Base-by-base conservation (phyloP, 108 stramenopile genomes). In the Pseudonitzschia multistriata region DNA sequence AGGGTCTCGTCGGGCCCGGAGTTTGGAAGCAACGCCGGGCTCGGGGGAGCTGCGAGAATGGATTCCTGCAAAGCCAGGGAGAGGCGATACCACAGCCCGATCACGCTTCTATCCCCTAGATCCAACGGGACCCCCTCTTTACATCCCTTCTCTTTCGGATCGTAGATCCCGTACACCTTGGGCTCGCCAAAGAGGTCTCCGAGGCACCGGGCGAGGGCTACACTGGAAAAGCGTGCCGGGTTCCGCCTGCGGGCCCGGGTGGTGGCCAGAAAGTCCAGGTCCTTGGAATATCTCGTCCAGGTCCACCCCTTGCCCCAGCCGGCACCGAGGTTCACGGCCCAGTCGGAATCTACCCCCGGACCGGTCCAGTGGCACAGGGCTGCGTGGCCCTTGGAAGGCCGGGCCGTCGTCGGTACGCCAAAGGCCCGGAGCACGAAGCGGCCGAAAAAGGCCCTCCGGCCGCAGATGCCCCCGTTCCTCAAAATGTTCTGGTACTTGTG, bases 381-480 rank as follows among this genome's bases (percentile, higher is more conserved):
- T 19, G 52, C 73, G 40, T 74, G 73, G 0, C 73, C 73, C 37
- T 30, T 62, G 29, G 37, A 37, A 6, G 61, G 65, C 21, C 62
- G 34, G 14, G 61, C 73, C 30, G 61, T 62, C 10, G 66, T 74
- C 15, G 73, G 73, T 5, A 74, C 49, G 8, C 73, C 73, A 62
- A 74, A 74, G 19, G 73, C 14, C n/a, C 63, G 31, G 5, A 54
- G 39, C 17, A 68, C 47, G 31, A 67, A 66, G 5, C 73, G 65
- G 5, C 73, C 73, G 57, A 74, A 74, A 39, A 61, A 74, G 22
- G 73, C 73, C 15, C 73, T 50, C 15, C 61, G 73, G 13, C 73
- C 73, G 21, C 73, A 74, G 17, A 59, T 67, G 17, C 73, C 62
- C 13, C 64, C 74, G 55, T 66, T 52, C 19, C 40, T 36, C 27